Conservation (phyloP, 306 rosid genomes). For the Trifolium repens region DNA sequence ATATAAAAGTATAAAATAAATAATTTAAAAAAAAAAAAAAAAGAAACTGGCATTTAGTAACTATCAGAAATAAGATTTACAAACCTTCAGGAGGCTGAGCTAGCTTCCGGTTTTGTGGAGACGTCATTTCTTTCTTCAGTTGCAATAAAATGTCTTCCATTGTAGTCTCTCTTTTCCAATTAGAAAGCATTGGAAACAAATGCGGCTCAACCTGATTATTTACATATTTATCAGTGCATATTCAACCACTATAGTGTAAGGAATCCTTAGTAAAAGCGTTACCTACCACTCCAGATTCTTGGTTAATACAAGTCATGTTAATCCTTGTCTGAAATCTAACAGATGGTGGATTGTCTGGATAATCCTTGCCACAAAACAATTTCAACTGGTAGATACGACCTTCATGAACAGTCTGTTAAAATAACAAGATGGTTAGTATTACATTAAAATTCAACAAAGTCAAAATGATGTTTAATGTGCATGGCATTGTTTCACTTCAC, state of each 20-base stretch:
- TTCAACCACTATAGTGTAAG: conserved; percentile 35
- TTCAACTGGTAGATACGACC: conserved; percentile 93
- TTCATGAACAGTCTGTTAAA: conserved; percentile 87
- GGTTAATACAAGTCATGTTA: conserved; percentile 91
- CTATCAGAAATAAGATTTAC: conserved; percentile 34
- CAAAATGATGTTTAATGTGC: conserved; percentile 16
- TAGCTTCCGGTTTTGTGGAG: conserved; percentile 93
- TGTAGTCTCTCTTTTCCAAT: conserved; percentile 88
- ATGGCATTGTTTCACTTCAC: neutral
- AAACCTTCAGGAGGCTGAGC: conserved; percentile 94
- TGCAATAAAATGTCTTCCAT: conserved; percentile 91
- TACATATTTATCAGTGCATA: conserved; percentile 43
- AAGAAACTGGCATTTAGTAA: neutral
- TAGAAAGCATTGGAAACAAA: conserved; percentile 91
- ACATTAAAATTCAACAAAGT: conserved; percentile 31
- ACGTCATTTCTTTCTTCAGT: conserved; percentile 93
- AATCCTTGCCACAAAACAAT: conserved; percentile 88
- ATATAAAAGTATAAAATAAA: neutral
- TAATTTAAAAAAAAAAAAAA: neutral
- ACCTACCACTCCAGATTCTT: conserved; percentile 90
- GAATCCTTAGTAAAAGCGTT: conserved; percentile 19
- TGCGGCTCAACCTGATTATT: conserved; percentile 83
- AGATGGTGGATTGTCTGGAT: conserved; percentile 91
- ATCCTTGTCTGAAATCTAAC: conserved; percentile 93
- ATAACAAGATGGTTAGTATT: conserved; percentile 33